A percentile compares a stretch with the other conserved stretches of the same genome.
Evolutionary conservation across 495 filamentous ascomycete species (phyloP).

Genomic region (Hapsidospora chrysogenum): DNA sequence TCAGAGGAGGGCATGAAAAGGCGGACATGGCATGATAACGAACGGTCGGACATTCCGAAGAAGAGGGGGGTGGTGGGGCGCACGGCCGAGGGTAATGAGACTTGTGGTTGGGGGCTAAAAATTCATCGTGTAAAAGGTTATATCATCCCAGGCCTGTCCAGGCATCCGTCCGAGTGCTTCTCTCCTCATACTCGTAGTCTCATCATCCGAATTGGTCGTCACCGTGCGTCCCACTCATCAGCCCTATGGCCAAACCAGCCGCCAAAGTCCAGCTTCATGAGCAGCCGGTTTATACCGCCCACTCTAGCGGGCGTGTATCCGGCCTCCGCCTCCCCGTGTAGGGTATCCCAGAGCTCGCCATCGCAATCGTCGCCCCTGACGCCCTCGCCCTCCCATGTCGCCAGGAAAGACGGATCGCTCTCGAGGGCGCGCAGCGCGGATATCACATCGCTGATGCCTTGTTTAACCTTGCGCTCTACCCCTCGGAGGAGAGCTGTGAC

Average conservation of each 20-base stretch:
- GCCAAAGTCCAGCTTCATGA: slow-evolving; percentile 75
- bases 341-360: slow-evolving; percentile 16
- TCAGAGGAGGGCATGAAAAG: no score
- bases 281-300: slow-evolving; percentile 58
- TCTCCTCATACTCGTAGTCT: no score
- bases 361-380: slow-evolving; percentile 6
- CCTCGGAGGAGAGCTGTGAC: slow-evolving; percentile 39
- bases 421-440: slow-evolving; percentile 24
- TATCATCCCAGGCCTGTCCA: no score
- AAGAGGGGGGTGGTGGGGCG: no score
- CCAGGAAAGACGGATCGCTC: slow-evolving; percentile 10
- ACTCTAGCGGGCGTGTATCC: slow-evolving; percentile 46
- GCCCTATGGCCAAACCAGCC: slow-evolving; percentile 20
- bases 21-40: no score
- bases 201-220: slow-evolving; percentile 9
- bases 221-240: background rate
- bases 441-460: slow-evolving; percentile 46
- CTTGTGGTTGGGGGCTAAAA: no score
- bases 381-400: slow-evolving; percentile 12
- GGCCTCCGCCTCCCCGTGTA: slow-evolving; percentile 24
- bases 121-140: no score
- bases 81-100: no score
- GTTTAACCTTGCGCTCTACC: slow-evolving; percentile 33
- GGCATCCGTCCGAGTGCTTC: no score
- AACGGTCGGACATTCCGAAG: no score